phyloP scores from a whole-genome alignment of 345 rosid genomes.

The Gossypium australe region DNA sequence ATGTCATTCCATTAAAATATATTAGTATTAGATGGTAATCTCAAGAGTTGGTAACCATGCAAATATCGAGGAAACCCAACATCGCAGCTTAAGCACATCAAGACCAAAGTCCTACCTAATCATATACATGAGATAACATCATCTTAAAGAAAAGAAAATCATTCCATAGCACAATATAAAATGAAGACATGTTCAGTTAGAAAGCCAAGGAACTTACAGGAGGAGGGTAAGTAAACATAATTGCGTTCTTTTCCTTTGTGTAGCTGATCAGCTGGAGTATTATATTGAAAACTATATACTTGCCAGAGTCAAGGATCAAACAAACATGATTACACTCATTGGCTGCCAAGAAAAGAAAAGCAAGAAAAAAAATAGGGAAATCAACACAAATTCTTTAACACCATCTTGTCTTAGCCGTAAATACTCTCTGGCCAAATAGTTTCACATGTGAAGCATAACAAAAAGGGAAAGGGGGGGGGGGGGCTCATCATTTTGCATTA shows the following conservation, averaged over 20 bases:
- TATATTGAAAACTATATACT: slow-evolving; percentile 78
- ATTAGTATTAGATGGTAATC: not conserved
- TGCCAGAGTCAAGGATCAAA: slow-evolving; percentile 72
- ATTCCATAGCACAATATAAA: not conserved
- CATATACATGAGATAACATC: not conserved
- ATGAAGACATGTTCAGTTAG: slow-evolving; percentile 1
- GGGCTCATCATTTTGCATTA: not conserved
- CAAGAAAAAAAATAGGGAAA: not conserved
- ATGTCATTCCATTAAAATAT: not conserved
- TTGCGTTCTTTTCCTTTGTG: slow-evolving; percentile 88
- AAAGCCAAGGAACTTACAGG: slow-evolving; percentile 37
- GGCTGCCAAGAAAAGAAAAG: not conserved
- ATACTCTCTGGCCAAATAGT: not conserved
- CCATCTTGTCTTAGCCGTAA: not conserved
- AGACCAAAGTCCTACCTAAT: not conserved
- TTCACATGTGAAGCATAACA: not conserved
- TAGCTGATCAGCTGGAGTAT: slow-evolving; percentile 77
- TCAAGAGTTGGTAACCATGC: not conserved
- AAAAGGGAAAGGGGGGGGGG: not conserved
- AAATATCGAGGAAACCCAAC: not conserved
- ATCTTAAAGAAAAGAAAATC: not conserved
- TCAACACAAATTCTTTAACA: not conserved
- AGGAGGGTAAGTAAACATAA: slow-evolving; percentile 86
- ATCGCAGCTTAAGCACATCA: not conserved
- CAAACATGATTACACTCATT: not conserved